Evolutionary conservation across 1,284 basidiomycete genomes (phyloP), one percentile per base, ranked within the genome.

Genomic region (Macrocybe sp.): DNA sequence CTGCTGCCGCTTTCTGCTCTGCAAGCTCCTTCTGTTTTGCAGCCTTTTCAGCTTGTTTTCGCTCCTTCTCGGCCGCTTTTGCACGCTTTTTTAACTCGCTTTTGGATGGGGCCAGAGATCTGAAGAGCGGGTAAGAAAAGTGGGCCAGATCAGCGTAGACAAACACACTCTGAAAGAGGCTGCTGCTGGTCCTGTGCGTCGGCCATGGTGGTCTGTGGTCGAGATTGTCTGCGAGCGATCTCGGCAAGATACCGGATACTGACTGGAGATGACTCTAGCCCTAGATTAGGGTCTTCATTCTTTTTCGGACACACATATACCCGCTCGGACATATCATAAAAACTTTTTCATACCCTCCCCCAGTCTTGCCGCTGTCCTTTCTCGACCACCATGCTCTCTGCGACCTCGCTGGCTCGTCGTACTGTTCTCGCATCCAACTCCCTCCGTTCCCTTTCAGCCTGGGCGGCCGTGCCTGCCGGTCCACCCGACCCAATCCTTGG

Each of bases 401-500:
- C 69, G 40, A 57, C 64, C 51, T 3, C 22, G 22, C 41, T 74
- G 52, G 63, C 66, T 49, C 78, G 78, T 63, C 78, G 78, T 46
- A 59, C 66, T 55, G 55, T 59, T 41, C 51, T 68, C 51, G 58
- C 60, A 54, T 59, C 70, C 54, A 55, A 64, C 51, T 58, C 64
- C 50, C 56, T 74, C 51, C 66, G 76, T 46, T 61, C 70, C 31
- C 59, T 84, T 53, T 92, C 89, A 32, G 83, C 81, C 36, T 97
- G 93, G 93, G 79, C 88, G 37, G 69, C 79, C 53, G 92, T 97
- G 52, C 81, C 84, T 50, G 85, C 88, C 32, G 93, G 94, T 41
- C 93, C 93, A 56, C 93, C 94, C 33, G 93, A 97, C 68, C 81
- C 93, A 45, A 97, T 97, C 74, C 85, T 97, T 47, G 93, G 92